Conservation (phyloP, 2,329 filamentous ascomycete genomes). For the Hypoxylon sp. region DNA sequence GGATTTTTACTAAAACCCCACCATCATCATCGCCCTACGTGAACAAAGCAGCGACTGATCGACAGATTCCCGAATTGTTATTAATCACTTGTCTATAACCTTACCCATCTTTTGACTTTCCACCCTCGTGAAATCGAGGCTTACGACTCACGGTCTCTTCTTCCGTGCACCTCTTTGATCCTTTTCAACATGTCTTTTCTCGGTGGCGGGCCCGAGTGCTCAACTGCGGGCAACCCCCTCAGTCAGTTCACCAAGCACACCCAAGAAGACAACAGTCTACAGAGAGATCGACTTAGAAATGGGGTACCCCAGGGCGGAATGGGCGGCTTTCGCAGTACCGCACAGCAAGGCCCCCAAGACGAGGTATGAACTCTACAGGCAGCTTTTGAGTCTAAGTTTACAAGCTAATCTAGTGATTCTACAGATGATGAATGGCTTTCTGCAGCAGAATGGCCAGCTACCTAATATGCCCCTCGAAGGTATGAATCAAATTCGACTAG, state of each 20-base stretch:
- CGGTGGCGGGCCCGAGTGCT: constrained; percentile 89
- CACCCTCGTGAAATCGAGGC: too few species aligned
- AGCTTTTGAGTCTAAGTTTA: neutral
- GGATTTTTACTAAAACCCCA: too few species aligned
- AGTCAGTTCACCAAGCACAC: constrained; percentile 98
- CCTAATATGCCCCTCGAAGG: constrained; percentile 63
- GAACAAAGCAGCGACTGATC: too few species aligned
- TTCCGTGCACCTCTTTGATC: too few species aligned
- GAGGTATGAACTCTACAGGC: constrained; percentile 60
- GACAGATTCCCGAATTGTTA: too few species aligned
- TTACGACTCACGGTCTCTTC: too few species aligned
- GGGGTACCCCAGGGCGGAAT: constrained; percentile 74
- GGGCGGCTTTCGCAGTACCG: constrained; percentile 79
- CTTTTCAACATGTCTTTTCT: constrained; percentile 84
- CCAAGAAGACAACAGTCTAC: constrained; percentile 93
- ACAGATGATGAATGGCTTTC: constrained; percentile 92
- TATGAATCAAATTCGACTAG: constrained; percentile 55
- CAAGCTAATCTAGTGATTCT: constrained; percentile 40
- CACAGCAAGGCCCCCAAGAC: constrained; percentile 75
- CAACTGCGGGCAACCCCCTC: constrained; percentile 92
- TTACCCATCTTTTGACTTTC: too few species aligned
- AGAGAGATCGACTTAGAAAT: constrained; percentile 87
- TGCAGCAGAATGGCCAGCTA: constrained; percentile 76
- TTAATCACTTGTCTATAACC: too few species aligned
- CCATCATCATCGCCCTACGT: too few species aligned